Base-by-base conservation (phyloP, 225 moss, liverwort and hornwort species). In the Pseudisothecium myosuroides region DNA sequence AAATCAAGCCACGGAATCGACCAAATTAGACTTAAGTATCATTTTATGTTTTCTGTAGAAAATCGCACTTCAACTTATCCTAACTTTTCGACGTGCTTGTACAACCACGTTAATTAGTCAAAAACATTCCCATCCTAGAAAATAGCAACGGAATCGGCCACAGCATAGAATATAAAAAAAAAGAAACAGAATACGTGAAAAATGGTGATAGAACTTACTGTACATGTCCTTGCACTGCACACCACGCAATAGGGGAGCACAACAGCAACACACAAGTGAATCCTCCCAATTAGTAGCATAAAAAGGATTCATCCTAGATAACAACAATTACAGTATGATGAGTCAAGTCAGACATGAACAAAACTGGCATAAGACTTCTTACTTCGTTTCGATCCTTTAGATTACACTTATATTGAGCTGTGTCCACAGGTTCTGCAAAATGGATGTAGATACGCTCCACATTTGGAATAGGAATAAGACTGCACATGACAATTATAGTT, bases 401-500 rank as follows among this genome's bases (percentile, higher is more conserved):
- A 87, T 92, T 90, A 60, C 92, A 91, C 27, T 90, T 90, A 73
- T 91, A 94, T 15, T 89, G 56, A 69, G 91, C 85, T 23, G 98
- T 96, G 88, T 98, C 97, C 61, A 98, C 39, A 72, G 97, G 95
- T 36, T 98, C 92, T 85, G 91, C 91, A 87, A 98, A 96, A 90
- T 98, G 98, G 68, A 98, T 87, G 91, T 98, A 98, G 39, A 98
- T 98, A 34, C 98, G 97, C 87, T 98, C 96, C 83, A 98, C 90
- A 41, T 15, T 89, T 34, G 98, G 97, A 74, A 96, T 65, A 71
- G 98, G 95, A 81, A 98, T 55, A 36, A 93, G 81, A 91, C 98
- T 98, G 95, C 93, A 93, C 90, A 83, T 86, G 66, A 43, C 60
- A 47, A 72, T 32, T 12, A 43, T 14, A 84, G 5, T 67, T n/a